Conservation (phyloP, 208 protist genomes). For the Porcisia hertigi region DNA sequence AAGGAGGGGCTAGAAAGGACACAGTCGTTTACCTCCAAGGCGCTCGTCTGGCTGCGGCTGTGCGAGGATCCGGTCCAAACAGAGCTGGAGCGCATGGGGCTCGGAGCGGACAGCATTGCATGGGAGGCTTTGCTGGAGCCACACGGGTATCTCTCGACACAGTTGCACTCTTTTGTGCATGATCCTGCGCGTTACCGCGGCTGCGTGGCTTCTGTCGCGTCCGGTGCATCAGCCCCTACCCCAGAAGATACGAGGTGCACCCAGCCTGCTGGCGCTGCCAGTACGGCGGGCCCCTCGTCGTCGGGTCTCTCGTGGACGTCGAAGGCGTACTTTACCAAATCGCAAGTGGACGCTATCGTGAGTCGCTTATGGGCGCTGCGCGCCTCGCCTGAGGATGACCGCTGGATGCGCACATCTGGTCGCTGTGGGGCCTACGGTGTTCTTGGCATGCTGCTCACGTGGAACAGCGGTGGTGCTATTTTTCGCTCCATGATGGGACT, state of each 20-base stretch:
- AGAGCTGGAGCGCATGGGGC: conserved; percentile 30
- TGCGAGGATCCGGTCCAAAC: conserved; percentile 20
- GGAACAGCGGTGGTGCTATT: conserved; percentile 64
- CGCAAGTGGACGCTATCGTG: conserved; percentile 66
- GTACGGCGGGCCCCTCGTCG: not conserved
- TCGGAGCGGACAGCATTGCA: conserved; percentile 24
- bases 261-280: not conserved
- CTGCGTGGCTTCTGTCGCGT: conserved; percentile 24
- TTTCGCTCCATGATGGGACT: conserved; percentile 72
- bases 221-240: not conserved
- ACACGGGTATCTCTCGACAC: conserved; percentile 39
- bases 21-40: conserved; percentile 17
- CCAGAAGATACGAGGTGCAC: not conserved
- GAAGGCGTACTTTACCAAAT: conserved; percentile 47
- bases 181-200: conserved; percentile 35
- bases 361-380: conserved; percentile 47
- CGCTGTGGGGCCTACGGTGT: conserved; percentile 62
- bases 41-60: conserved; percentile 20
- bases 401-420: conserved; percentile 61
- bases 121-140: conserved; percentile 36
- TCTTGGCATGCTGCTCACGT: conserved; percentile 62
- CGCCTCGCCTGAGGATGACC: conserved; percentile 54
- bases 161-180: conserved; percentile 34
- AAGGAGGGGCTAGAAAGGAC: conserved; percentile 18
- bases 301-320: not conserved